Evolutionary conservation across 805 yeast species (phyloP).

Genomic region (Vanderwaltozyma polyspora): DNA sequence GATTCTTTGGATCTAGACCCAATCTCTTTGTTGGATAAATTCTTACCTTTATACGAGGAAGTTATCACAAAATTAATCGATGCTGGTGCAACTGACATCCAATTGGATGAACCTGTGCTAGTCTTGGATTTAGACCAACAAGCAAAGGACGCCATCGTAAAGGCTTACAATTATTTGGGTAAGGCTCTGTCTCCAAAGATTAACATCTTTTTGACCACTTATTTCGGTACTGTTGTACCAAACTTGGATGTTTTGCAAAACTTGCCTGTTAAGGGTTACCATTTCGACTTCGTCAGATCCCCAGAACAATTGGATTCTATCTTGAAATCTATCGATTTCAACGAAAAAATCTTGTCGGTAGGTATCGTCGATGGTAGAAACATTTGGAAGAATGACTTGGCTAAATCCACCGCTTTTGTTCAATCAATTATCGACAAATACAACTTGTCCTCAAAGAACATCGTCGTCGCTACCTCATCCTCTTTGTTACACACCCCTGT

Average conservation of each 20-base stretch:
- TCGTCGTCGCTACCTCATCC: constrained; percentile 87
- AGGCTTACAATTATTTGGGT: constrained; percentile 70
- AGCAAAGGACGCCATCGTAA: constrained; percentile 77
- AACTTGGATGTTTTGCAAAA: constrained; percentile 81
- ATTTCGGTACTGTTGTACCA: constrained; percentile 98
- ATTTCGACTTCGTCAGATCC: constrained; percentile 90
- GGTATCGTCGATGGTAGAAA: constrained; percentile 99
- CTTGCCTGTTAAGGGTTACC: constrained; percentile 90
- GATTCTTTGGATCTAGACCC: constrained; percentile 94
- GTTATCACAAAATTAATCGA: constrained; percentile 74
- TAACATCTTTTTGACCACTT: constrained; percentile 76
- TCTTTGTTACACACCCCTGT: constrained; percentile 98
- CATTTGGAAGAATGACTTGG: constrained; percentile 96
- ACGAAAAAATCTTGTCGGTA: constrained; percentile 74
- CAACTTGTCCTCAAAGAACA: constrained; percentile 81
- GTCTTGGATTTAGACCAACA: constrained; percentile 85
- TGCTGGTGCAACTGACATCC: constrained; percentile 93
- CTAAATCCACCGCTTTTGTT: constrained; percentile 75
- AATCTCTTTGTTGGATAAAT: constrained; percentile 74
- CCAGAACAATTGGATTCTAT: constrained; percentile 93
- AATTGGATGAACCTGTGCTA: constrained; percentile 94
- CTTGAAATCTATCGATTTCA: constrained; percentile 49
- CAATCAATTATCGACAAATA: constrained; percentile 71
- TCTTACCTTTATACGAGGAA: constrained; percentile 88
- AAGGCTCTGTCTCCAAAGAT: constrained; percentile 40